Evolutionary conservation across 768 basidiomycete species (phyloP), one percentile per base, ranked within the genome.

Genomic region (Gyrodon lividus): DNA sequence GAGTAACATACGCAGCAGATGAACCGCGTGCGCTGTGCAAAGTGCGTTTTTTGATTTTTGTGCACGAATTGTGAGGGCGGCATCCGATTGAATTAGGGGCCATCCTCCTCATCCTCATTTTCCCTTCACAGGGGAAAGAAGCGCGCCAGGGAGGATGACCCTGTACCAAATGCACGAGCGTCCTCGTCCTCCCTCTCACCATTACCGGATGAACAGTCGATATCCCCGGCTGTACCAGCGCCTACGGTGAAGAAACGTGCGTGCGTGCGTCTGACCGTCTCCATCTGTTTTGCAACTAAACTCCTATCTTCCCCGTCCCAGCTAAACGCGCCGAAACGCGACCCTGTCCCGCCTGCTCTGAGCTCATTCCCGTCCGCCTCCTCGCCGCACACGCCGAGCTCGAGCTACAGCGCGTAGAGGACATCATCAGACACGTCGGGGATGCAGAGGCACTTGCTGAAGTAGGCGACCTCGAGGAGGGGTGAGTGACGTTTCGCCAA

Each of bases 261-360:
- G 78, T 69, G 40, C 37, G 46, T 45, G 39, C 37, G 28, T 30
- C 19, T 10, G 33, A 26, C 24, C 31, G 3, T n/a, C 10, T 35
- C 6, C 20, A 6, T 39, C 9, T 20, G 7, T 5, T 26, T 16
- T 22, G 14, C 20, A 20, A 17, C 42, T 45, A 6, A 10, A 44
- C 43, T 22, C 3, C 20, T 26, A n/a, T 22, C 28, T 16, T 28
- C 10, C 24, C 34, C 43, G 20, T 24, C 14, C 28, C 46, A 89
- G 87, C 76, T 4, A 87, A 82, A 65, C 81, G 84, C 39, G 88
- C 85, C 16, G 88, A 90, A 63, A 92, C 87, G 2, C 75, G 82
- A 51, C 73, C 73, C 52, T 92, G 89, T 61, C 90, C 89, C 2
- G 80, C 86, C 34, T 92, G 89, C 68, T 71, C 76, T 13, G 89